Base-by-base conservation (phyloP, 805 yeast genomes). In the Nakazawaea laoshanensis region DNA sequence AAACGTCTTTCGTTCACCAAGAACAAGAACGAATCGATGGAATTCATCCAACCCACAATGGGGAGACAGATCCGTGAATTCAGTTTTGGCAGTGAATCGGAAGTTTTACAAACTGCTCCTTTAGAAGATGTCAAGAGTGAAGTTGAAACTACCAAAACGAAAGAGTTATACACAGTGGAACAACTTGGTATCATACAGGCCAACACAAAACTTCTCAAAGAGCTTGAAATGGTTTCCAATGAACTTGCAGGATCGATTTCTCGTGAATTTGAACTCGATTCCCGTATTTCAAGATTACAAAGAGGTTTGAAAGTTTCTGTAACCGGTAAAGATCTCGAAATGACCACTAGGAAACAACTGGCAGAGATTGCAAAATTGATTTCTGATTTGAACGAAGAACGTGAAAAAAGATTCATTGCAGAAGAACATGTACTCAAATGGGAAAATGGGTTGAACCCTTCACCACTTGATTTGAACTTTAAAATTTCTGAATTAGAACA, bases 241-340 rank as follows among this genome's bases (percentile, higher is more conserved):
- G 94, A 82, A 46, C 59, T 83, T 31, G 88, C 87, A 0, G 72
- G 72, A 16, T 76, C 88, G 0, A 78, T 82, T 29, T 68, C 72
- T 34, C 59, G 92, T 25, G 94, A 83, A 49, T 59, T 80, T n/a
- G 50, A 60, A 13, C 48, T 82, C 28, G 87, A 78, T 45, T 57
- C 59, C 30, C 61, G 55, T 27, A 35, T 73, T 18, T 50, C 52
- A 24, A 11, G 24, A 6, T 14, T 27, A 9, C 37, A 20, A 16
- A 31, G 16, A 22, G 22, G 34, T 6, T 15, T 21, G 12, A 17
- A 17, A 21, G 5, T 6, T n/a, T 4, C 30, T 8, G 12, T 4
- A 17, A n/a, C 7, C 30, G 9, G 14, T 18, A 9, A 10, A n/a
- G 15, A 33, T 16, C 19, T 15, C 29, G 61, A 54, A 29, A 35